Evolutionary conservation across 2,329 filamentous ascomycete species (phyloP).

Genomic region (Calonectria ilicicola): DNA sequence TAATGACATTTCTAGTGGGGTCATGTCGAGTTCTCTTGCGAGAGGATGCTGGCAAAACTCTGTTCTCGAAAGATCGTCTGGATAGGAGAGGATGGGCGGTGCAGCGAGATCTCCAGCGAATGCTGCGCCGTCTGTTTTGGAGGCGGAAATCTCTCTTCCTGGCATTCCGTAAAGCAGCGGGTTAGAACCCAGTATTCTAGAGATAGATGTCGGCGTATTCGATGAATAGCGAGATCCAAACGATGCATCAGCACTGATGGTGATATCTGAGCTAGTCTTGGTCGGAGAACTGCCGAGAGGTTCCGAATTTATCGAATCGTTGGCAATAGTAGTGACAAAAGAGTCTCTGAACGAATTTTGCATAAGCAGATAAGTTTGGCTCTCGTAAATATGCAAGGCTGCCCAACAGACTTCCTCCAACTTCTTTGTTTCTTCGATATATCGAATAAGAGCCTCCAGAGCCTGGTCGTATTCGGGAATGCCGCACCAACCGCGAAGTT

Average conservation of each 20-base stretch:
- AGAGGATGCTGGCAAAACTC: constrained; percentile 53
- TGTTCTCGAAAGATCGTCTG: constrained; percentile 48
- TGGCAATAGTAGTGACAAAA: constrained; percentile 21
- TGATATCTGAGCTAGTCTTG: constrained; percentile 11
- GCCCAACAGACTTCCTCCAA: constrained; percentile 46
- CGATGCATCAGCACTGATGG: constrained; percentile 22
- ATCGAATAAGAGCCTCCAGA: constrained; percentile 45
- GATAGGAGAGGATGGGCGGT: constrained; percentile 47
- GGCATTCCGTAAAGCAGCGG: constrained; percentile 60
- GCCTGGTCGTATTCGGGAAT: constrained; percentile 45
- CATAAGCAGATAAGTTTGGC: constrained; percentile 1
- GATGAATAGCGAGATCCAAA: constrained; percentile 7
- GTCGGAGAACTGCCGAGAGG: constrained; percentile 10
- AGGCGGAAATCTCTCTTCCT: constrained; percentile 52
- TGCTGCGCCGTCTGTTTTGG: constrained; percentile 51
- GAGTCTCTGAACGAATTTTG: constrained; percentile 19
- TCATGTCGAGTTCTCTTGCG: constrained; percentile 44
- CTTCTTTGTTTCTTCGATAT: constrained; percentile 50
- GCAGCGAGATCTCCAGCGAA: constrained; percentile 48
- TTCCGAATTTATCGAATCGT: constrained; percentile 25
- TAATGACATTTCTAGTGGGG: constrained; percentile 42
- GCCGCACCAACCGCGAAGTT: constrained; percentile 49
- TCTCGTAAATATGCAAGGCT: constrained; percentile 36
- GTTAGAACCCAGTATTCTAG: constrained; percentile 32
- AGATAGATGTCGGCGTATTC: neutral